A percentile compares a stretch with the other conserved stretches of the same genome.
These are phyloP conservation scores for Dipteronia sinensis DNA, from an alignment of 345 rosid genomes.

Conservation along the genomic window DNA sequence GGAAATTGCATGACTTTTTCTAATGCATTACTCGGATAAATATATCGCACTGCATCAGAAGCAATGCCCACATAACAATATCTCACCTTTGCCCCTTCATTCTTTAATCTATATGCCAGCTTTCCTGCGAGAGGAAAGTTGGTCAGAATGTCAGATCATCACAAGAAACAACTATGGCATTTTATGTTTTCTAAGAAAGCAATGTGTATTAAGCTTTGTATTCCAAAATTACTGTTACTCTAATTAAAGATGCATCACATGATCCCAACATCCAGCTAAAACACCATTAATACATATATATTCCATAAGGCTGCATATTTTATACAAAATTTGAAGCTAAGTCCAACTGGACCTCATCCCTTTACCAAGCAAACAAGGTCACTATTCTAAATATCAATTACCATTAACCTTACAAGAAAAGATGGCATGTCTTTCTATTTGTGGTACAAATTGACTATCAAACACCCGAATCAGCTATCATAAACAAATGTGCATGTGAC, in stretches of 20 bases:
- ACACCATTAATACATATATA: no score
- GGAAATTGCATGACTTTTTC: background rate
- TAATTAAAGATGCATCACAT: background rate
- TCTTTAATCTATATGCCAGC: conserved; percentile 86
- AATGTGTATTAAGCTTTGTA: background rate
- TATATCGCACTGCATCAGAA: conserved; percentile 14
- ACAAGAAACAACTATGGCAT: conserved; percentile 1
- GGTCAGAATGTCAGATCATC: conserved; percentile 6
- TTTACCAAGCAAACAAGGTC: background rate
- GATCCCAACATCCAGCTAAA: no score
- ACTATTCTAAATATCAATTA: background rate
- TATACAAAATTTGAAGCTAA: background rate
- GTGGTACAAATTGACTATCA: background rate
- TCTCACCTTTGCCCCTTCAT: conserved; percentile 80
- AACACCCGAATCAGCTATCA: background rate
- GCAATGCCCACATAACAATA: conserved; percentile 12
- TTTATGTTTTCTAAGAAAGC: background rate
- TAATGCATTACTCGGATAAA: background rate
- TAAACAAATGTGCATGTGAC: conserved; percentile 15
- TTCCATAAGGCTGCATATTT: background rate
- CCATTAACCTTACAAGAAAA: background rate
- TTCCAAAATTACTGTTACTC: background rate
- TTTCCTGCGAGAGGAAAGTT: conserved; percentile 60
- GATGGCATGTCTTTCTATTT: background rate
- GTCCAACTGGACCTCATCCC: background rate